Evolutionary conservation across 495 filamentous ascomycete genomes (phyloP).

Genomic region (Daldinia decipiens): DNA sequence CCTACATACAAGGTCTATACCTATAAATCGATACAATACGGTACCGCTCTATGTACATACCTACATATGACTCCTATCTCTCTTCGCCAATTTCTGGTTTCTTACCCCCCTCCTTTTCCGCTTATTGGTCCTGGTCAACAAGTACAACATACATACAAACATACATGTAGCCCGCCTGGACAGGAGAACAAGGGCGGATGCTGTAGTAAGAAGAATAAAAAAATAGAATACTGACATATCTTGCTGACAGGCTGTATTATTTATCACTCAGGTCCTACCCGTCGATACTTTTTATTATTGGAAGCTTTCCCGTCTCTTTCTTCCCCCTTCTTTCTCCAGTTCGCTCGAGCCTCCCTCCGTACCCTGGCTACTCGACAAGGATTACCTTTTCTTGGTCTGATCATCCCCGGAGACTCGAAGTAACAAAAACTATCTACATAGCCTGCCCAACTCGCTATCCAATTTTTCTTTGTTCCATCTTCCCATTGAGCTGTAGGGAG

Average conservation of each 20-base stretch:
- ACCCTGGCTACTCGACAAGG: slow-evolving; percentile 37
- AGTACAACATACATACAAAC: slow-evolving; percentile 33
- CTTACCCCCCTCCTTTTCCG: slow-evolving; percentile 32
- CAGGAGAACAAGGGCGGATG: slow-evolving; percentile 27
- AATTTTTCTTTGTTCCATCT: slow-evolving; percentile 19
- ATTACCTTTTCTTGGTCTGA: slow-evolving; percentile 31
- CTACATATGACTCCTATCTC: neutral
- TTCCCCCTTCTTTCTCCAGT: slow-evolving; percentile 19
- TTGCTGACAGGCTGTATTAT: slow-evolving; percentile 42
- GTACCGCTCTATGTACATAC: neutral
- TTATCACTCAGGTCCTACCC: slow-evolving; percentile 43
- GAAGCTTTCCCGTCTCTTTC: slow-evolving; percentile 21
- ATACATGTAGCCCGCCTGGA: slow-evolving; percentile 10
- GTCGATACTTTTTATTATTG: slow-evolving; percentile 14
- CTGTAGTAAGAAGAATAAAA: slow-evolving; percentile 30
- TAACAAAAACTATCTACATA: slow-evolving; percentile 30
- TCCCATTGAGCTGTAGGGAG: slow-evolving; percentile 19
- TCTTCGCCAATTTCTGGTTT: slow-evolving; percentile 17
- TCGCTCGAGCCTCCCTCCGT: slow-evolving; percentile 36
- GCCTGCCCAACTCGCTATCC: slow-evolving; percentile 18
- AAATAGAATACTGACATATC: slow-evolving; percentile 12
- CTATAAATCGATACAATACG: neutral
- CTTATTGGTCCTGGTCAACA: slow-evolving; percentile 25
- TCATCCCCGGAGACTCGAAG: slow-evolving; percentile 39
- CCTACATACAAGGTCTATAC: too few relatives aligned